These are phyloP conservation scores for Bruguiera hainesii DNA, from an alignment of 441 rosid species.

Conservation along the genomic window DNA sequence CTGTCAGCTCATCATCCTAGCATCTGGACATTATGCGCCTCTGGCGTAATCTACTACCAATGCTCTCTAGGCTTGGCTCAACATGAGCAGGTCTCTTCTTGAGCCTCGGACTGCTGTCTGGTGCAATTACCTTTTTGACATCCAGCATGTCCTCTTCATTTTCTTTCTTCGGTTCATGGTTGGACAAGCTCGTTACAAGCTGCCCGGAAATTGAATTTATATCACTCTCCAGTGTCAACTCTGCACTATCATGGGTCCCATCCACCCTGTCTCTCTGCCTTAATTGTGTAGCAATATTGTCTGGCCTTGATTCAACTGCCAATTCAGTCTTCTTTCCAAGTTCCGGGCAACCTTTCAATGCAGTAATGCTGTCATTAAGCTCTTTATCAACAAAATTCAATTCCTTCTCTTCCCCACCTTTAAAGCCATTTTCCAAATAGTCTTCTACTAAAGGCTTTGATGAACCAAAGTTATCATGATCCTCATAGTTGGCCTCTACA, in stretches of 20 bases:
- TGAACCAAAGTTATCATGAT: slow-evolving; percentile 17
- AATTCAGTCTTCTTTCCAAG: slow-evolving; percentile 17
- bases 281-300: slow-evolving; percentile 33
- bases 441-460: slow-evolving; percentile 21
- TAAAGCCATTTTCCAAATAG: slow-evolving; percentile 16
- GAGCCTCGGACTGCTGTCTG: slow-evolving; percentile 17
- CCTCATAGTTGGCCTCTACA: slow-evolving; percentile 16
- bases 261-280: slow-evolving; percentile 22
- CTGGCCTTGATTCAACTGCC: slow-evolving; percentile 18
- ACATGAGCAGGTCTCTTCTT: slow-evolving; percentile 21
- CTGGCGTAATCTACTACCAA: slow-evolving; percentile 49
- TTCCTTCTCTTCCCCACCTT: slow-evolving; percentile 25
- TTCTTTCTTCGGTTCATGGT: slow-evolving; percentile 9
- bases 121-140: neutral
- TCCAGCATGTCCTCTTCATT: slow-evolving; percentile 13
- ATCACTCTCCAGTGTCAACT: slow-evolving; percentile 10
- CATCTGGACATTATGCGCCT: slow-evolving; percentile 31
- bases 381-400: slow-evolving; percentile 14
- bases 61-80: slow-evolving; percentile 39
- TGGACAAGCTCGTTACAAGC: neutral
- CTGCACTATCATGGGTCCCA: neutral
- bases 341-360: slow-evolving; percentile 7
- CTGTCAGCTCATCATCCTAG: neutral
- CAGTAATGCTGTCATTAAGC: neutral
- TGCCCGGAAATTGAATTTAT: slow-evolving; percentile 8